These are phyloP conservation scores for Podaxis sp. DNA, from an alignment of 768 basidiomycete species.

Conservation along the genomic window DNA sequence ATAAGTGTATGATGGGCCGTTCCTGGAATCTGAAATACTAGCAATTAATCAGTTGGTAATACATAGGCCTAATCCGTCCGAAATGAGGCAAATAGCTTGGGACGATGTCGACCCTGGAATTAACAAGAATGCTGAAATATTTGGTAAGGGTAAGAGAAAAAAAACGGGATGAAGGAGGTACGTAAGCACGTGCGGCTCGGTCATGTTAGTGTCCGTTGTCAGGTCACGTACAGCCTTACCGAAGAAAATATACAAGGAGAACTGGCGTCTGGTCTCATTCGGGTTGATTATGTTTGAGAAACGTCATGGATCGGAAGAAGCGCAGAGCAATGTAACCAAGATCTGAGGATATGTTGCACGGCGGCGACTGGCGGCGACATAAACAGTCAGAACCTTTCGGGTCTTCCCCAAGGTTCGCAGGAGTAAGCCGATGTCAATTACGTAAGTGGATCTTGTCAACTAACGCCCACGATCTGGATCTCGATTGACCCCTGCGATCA, in stretches of 20 bases:
- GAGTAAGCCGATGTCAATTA: background rate
- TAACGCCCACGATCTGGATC: slow-evolving; percentile 9
- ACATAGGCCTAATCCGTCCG: background rate
- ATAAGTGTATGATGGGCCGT: slow-evolving; percentile 1
- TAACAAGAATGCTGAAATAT: background rate
- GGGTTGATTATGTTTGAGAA: slow-evolving; percentile 11
- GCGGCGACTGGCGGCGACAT: background rate
- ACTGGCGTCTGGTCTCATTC: slow-evolving; percentile 1
- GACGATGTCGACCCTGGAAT: slow-evolving; percentile 8
- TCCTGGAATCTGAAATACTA: slow-evolving; percentile 10
- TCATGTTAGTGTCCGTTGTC: slow-evolving; percentile 10
- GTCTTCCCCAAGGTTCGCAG: background rate
- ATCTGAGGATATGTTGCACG: slow-evolving; percentile 13
- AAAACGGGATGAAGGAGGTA: background rate
- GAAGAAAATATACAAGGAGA: background rate
- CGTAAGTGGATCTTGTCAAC: slow-evolving; percentile 3
- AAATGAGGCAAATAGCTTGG: background rate
- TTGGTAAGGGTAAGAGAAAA: background rate
- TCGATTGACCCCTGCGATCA: slow-evolving; percentile 9
- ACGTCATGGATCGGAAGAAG: slow-evolving; percentile 2
- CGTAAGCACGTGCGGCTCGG: slow-evolving; percentile 7
- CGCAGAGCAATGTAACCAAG: slow-evolving; percentile 1
- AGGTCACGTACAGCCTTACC: slow-evolving; percentile 14
- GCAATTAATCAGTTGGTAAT: background rate
- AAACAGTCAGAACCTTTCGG: background rate